Base-by-base conservation (phyloP, 2,329 filamentous ascomycete genomes). In the Lizonia empirigonia region DNA sequence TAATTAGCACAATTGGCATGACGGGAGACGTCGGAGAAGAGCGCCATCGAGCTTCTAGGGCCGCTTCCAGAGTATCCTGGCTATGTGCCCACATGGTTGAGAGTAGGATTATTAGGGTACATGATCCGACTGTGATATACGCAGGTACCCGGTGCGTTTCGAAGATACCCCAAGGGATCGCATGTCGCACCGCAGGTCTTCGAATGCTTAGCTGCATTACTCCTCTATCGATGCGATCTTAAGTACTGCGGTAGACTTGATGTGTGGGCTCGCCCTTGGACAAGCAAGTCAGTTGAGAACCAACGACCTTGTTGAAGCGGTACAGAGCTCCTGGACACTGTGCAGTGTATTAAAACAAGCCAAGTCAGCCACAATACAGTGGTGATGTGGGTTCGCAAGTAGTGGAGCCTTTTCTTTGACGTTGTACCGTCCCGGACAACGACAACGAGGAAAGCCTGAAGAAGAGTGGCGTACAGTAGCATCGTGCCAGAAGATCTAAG, bases 81-180 rank as follows among this genome's bases (percentile, higher is more conserved):
- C 18, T 20, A 4, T 34, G 20, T 22, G 27, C 29, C 34, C n/a
- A 15, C 24, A 1, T 22, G 27, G 40, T 15, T 29, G 23, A 50
- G 41, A 44, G n/a, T 30, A 9, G 30, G 23, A 35, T 23, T 29
- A n/a, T n/a, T 12, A 27, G 18, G 41, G 23, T 41, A 27, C 49
- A 52, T 52, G 26, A 33, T 52, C 41, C 33, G 40, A 41, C n/a
- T 29, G 16, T 37, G 15, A 15, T 38, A 10, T 29, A 29, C 38
- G 49, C 49, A 47, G 37, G 38, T 38, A 7, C 8, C 27, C 20
- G 32, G 33, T 15, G 18, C 18, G 16, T 36, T 16, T 22, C 22
- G 13, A 24, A 35, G 18, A 19, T 5, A 18, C 18, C 19, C 16
- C 29, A 19, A 7, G 15, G 5, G n/a, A 30, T 9, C n/a, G 38